phyloP scores from a whole-genome alignment of 345 rosid genomes.

The Arabidopsis arenosa region DNA sequence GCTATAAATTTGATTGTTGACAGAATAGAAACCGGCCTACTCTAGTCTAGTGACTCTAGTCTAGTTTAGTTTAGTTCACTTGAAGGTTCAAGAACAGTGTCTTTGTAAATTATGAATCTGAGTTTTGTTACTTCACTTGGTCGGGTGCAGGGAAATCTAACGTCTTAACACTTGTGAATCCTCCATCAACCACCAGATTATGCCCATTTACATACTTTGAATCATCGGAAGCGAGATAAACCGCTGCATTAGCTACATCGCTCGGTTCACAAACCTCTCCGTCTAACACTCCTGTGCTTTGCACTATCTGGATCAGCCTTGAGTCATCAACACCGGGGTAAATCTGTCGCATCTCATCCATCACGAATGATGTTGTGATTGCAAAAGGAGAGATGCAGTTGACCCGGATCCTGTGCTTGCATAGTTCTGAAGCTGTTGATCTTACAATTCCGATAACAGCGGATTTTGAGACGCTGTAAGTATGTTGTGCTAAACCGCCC shows the following conservation, averaged over 20 bases:
- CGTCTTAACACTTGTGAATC: slow-evolving; percentile 69
- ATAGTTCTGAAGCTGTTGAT: slow-evolving; percentile 72
- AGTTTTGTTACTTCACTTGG: slow-evolving; percentile 41
- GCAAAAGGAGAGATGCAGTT: slow-evolving; percentile 87
- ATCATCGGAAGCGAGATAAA: slow-evolving; percentile 78
- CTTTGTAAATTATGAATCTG: slow-evolving; percentile 31
- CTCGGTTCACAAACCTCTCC: slow-evolving; percentile 70
- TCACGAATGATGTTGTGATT: slow-evolving; percentile 64
- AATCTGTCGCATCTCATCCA: slow-evolving; percentile 58
- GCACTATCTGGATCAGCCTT: slow-evolving; percentile 49
- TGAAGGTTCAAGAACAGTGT: slow-evolving; percentile 31
- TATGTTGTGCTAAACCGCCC: slow-evolving; percentile 77
- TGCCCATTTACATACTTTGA: slow-evolving; percentile 87
- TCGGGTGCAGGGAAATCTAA: slow-evolving; percentile 58
- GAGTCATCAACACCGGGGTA: slow-evolving; percentile 52
- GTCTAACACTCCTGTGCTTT: slow-evolving; percentile 51
- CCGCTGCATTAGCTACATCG: slow-evolving; percentile 86
- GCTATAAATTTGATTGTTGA: slow-evolving; percentile 70
- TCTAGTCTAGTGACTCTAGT: not conserved
- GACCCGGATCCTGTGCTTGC: slow-evolving; percentile 66
- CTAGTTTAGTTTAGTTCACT: slow-evolving; percentile 8
- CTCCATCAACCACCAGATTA: slow-evolving; percentile 93
- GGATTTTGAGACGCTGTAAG: slow-evolving; percentile 66
- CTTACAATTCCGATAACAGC: slow-evolving; percentile 64
- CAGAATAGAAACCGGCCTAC: slow-evolving; percentile 49